Evolutionary conservation across 2,329 filamentous ascomycete genomes (phyloP).

Genomic region (Elsinoe perseae): DNA sequence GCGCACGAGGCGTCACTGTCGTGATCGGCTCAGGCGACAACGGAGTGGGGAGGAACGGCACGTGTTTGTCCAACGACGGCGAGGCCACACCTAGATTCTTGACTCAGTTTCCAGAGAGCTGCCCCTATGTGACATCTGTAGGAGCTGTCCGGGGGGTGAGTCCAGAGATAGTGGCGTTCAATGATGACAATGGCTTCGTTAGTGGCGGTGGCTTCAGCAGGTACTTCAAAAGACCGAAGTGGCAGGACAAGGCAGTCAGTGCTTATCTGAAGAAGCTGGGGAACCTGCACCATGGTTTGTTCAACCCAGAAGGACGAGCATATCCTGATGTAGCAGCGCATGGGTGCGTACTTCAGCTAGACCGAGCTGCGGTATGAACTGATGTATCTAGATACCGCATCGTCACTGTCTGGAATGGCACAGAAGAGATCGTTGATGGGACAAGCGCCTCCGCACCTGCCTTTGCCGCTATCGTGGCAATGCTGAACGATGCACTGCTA

Average conservation of each 20-base stretch:
- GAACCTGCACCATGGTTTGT: slow-evolving; percentile 35
- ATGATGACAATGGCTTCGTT: slow-evolving; percentile 46
- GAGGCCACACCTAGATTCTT: slow-evolving; percentile 33
- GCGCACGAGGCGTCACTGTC: slow-evolving; percentile 58
- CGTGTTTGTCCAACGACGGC: slow-evolving; percentile 41
- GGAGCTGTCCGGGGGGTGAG: slow-evolving; percentile 37
- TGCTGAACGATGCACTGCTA: slow-evolving; percentile 55
- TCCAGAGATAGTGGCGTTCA: slow-evolving; percentile 41
- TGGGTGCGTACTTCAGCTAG: too few species aligned
- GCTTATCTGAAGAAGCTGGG: slow-evolving; percentile 37
- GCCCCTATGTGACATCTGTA: slow-evolving; percentile 43
- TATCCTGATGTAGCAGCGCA: slow-evolving; percentile 45
- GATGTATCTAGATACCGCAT: too few species aligned
- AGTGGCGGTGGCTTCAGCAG: slow-evolving; percentile 42
- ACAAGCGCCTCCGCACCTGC: slow-evolving; percentile 50
- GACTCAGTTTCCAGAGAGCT: slow-evolving; percentile 41
- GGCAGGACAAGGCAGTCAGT: slow-evolving; percentile 37
- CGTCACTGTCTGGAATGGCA: slow-evolving; percentile 33
- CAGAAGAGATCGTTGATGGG: slow-evolving; percentile 36
- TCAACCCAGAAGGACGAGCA: slow-evolving; percentile 38
- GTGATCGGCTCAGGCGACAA: slow-evolving; percentile 56
- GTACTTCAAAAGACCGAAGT: slow-evolving; percentile 37
- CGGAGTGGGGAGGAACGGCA: slow-evolving; percentile 45
- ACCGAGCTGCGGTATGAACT: too few species aligned
- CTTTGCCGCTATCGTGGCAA: slow-evolving; percentile 48